A percentile compares a stretch with the other conserved stretches of the same genome.
phyloP scores from a whole-genome alignment of 805 yeast species.

The Ogataea paraovalis region DNA sequence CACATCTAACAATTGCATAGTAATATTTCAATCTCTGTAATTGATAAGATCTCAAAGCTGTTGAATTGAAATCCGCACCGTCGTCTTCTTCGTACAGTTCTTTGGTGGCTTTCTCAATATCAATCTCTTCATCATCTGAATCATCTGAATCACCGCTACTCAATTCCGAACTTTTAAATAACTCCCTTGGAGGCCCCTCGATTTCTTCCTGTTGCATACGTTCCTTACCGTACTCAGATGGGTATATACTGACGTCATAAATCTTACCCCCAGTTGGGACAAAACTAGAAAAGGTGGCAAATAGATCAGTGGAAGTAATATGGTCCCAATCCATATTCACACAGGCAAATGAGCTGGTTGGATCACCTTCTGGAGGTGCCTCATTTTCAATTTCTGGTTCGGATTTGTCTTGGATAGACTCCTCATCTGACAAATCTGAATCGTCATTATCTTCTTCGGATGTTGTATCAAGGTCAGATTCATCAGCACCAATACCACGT shows the following conservation, averaged over 20 bases:
- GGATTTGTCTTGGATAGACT: constrained; percentile 41
- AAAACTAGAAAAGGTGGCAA: constrained; percentile 86
- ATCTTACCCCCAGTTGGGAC: constrained; percentile 74
- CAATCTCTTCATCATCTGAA: constrained; percentile 43
- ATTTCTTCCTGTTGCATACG: constrained; percentile 84
- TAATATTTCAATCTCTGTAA: constrained; percentile 88
- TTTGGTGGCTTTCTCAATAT: constrained; percentile 51
- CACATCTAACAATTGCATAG: constrained; percentile 88
- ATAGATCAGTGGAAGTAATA: constrained; percentile 76
- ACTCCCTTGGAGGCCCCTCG: constrained; percentile 89
- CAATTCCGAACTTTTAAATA: constrained; percentile 52
- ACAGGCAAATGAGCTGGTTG: constrained; percentile 76
- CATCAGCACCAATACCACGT: constrained; percentile 52
- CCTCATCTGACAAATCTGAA: constrained; percentile 40
- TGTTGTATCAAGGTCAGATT: constrained; percentile 31
- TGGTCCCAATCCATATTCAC: constrained; percentile 98
- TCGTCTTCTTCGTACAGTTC: constrained; percentile 76
- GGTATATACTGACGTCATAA: constrained; percentile 65
- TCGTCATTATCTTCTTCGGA: constrained; percentile 34
- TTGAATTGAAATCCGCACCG: constrained; percentile 78
- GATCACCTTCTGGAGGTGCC: constrained; percentile 83
- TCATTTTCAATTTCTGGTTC: constrained; percentile 53
- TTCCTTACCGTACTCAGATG: constrained; percentile 91
- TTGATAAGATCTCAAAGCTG: constrained; percentile 83
- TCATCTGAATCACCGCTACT: constrained; percentile 36